Evolutionary conservation across 768 basidiomycete genomes (phyloP), one percentile per base, ranked within the genome.

Genomic region (Boletellus emodensis): DNA sequence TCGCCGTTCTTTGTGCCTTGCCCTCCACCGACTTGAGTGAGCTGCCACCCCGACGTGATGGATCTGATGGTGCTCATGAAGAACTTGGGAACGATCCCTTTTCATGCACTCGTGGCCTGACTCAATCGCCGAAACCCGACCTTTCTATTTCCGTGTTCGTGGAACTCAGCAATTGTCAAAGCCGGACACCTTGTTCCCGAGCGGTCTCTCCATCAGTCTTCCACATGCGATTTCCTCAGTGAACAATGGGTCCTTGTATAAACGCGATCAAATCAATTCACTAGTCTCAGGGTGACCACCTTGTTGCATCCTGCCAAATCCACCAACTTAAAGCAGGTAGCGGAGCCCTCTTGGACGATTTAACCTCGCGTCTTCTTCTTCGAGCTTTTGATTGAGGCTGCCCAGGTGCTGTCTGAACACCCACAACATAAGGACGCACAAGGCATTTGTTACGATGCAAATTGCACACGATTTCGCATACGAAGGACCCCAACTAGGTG

Each of bases 401-500:
- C 54, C 60, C 40, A 84, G 64, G 51, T 81, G 70, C n/a, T 54
- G 55, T 44, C 77, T 71, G 62, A 83, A 80, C n/a, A 65, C 51
- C 57, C 74, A 71, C 52, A 74, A 75, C 69, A 84, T 74, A 24
- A 77, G 55, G 32, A 82, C 78, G 7, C 75, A 70, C 28, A 77
- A 47, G 6, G 73, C 75, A 55, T 72, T 81, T 52, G 78, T 75
- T 46, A 78, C 71, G 39, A 86, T 83, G 69, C 85, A 88, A 51
- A 94, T 85, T 20, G 75, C 79, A 68, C 83, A 94, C 2, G 87
- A 87, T 38, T 77, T 73, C 12, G 68, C 68, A 65, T 92, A 93
- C 1, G 77, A 76, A 11, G 84, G 86, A 4, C 84, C 87, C 86
- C 86, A 90, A 5, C 65, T 55, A 39, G 66, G 68, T 6, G 84